phyloP scores from a whole-genome alignment of 192 early-diverging fungal species.

The Phycomyces blakesleeanus region DNA sequence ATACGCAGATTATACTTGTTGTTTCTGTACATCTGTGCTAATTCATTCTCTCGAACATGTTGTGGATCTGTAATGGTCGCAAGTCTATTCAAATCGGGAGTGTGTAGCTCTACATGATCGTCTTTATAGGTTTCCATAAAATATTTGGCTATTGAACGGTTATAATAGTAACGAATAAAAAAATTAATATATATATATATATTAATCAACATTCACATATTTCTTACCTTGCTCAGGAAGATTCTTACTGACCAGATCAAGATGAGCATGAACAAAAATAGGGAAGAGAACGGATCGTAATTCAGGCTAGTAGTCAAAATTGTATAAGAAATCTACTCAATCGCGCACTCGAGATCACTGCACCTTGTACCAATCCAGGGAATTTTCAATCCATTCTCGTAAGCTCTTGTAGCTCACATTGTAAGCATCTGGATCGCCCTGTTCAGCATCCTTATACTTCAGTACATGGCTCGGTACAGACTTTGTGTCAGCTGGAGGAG shows the following conservation, averaged over 20 bases:
- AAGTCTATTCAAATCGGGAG: slow-evolving; percentile 66
- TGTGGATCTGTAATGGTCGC: slow-evolving; percentile 63
- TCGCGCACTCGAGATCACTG: background rate
- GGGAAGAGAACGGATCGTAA: slow-evolving; percentile 82
- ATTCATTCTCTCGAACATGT: slow-evolving; percentile 77
- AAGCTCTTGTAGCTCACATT: slow-evolving; percentile 74
- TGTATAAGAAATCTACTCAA: slow-evolving; percentile 1
- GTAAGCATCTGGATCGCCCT: slow-evolving; percentile 80
- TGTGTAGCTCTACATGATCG: slow-evolving; percentile 78
- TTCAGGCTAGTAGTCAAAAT: slow-evolving; percentile 59
- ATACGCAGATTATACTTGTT: slow-evolving; percentile 86
- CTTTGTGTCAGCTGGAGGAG: slow-evolving; percentile 48
- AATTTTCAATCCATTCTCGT: slow-evolving; percentile 87
- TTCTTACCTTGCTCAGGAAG: slow-evolving; percentile 43
- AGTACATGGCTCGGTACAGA: slow-evolving; percentile 61
- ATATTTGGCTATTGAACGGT: slow-evolving; percentile 47
- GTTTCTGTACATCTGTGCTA: slow-evolving; percentile 72
- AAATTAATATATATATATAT: background rate
- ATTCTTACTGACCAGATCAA: slow-evolving; percentile 73
- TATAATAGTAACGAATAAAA: slow-evolving; percentile 7
- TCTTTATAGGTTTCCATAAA: slow-evolving; percentile 74
- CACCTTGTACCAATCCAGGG: slow-evolving; percentile 91
- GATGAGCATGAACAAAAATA: slow-evolving; percentile 86
- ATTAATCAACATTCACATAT: background rate
- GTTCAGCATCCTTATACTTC: slow-evolving; percentile 67